Evolutionary conservation across 306 rosid species (phyloP), one percentile per base, ranked within the genome.

Genomic region (Begonia loranthoides): DNA sequence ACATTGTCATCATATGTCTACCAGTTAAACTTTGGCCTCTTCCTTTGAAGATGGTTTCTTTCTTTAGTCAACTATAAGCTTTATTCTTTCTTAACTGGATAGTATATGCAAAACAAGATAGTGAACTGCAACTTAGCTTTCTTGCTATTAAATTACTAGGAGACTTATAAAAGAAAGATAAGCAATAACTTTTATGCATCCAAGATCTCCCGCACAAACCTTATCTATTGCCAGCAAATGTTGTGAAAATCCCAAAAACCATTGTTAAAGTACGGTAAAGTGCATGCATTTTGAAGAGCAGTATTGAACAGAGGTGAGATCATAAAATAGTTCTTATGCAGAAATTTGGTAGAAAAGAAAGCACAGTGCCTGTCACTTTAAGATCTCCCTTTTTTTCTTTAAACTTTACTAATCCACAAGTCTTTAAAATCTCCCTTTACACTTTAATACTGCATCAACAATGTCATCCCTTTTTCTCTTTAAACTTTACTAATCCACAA

Each of bases 11-110:
- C 95, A 86, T 76, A 76, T 68, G 79, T 79, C 87, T 79, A 89
- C 76, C 63, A 54, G 75, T 71, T 79, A 65, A 78, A 79, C 95
- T 85, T 85, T 83, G 79, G 94, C 70, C 79, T 85, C 70, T 71
- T 73, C 83, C 94, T 80, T 90, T 78, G 94, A 66, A 82, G 88
- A 73, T 82, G 88, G 77, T 80, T 85, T 77, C 83, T 73, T 78
- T 82, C 95, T 86, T 90, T 90, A 94, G 82, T 92, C 99, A 28
- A 90, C 78, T 90, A 90, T 80, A 86, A 72, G 99, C 95, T 86
- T 72, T 90, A 72, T 80, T 92, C 94, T 83, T 80, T 90, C 76
- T 76, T 74, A 85, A 92, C 99, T 86, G 96, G 87, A 92, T 79
- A 63, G 93, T 92, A 80, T 82, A 89, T 62, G 94, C 87, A 86